Evolutionary conservation across 352 stramenopile genomes (phyloP), one percentile per base, ranked within the genome.

Genomic region (Phytopythium sindhum): DNA sequence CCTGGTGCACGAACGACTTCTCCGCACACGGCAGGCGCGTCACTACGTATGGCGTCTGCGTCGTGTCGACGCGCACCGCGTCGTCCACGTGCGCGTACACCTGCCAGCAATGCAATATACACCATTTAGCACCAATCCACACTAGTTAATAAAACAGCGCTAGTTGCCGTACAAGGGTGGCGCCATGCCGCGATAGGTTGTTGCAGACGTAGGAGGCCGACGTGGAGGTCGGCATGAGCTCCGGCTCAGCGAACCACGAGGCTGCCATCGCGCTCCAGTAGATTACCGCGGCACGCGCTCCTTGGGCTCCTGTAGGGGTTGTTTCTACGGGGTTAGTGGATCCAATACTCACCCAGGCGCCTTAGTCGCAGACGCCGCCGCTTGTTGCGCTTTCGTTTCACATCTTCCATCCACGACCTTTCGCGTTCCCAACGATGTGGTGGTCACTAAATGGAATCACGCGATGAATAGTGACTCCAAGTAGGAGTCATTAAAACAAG

Each of bases 1-100:
- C 81, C 80, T 92, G 81, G 67, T 88, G 77, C 28, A 86, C 70
- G 23, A 69, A 68, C 37, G 73, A 83, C 55, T 84, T 86, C 61
- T 84, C 70, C 48, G 64, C 35, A 28, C 73, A 81, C 41, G 78
- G 68, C 37, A 88, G 61, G 29, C 81, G 83, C 39, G 64, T 69
- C 8, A 68, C 72, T 24, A 74, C 51, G 62, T 69, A 81, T 17
- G 79, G 73, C 56, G 68, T 75, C 59, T 81, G 66, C 24, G 66
- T 70, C 14, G 75, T 68, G 50, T 83, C 73, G 47, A 85, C 71
- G 56, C 74, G 73, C 26, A 81, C 69, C 21, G 74, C 77, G 23
- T 86, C 71, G 55, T 88, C 73, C 24, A 75, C 41, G 29, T 71
- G 80, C 44, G 75, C 77, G 26, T 86, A 84, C 33, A 66, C 75